phyloP scores from a whole-genome alignment of 192 early-diverging fungal species.

The Coemansia sp. region DNA sequence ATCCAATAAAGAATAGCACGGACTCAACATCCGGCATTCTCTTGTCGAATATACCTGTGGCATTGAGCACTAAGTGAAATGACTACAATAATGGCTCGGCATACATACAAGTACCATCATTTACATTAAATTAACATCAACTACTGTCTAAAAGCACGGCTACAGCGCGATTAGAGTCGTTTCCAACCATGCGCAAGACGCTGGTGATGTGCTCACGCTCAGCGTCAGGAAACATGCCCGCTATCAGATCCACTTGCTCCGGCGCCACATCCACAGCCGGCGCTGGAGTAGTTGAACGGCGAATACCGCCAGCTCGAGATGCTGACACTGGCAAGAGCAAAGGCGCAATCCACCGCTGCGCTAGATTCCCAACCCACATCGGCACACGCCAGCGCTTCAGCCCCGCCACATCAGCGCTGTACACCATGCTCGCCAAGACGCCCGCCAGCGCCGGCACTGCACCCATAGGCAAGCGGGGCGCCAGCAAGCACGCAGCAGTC shows the following conservation, averaged over 20 bases:
- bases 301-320: neutral
- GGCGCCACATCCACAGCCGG: neutral
- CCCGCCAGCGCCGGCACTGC: constrained; percentile 15
- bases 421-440: constrained; percentile 16
- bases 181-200: constrained; percentile 2
- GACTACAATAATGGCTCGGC: constrained; percentile 24
- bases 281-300: neutral
- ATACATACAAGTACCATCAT: constrained; percentile 4
- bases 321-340: neutral
- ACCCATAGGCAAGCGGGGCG: neutral
- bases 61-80: constrained; percentile 29
- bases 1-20: neutral
- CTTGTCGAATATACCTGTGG: constrained; percentile 20
- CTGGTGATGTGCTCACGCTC: neutral
- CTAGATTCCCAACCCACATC: neutral
- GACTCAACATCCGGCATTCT: neutral
- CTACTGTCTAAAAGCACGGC: neutral
- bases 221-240: neutral
- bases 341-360: constrained; percentile 8
- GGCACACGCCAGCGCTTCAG: constrained; percentile 27
- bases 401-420: constrained; percentile 21
- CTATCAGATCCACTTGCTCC: neutral
- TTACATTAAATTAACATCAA: neutral
- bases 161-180: neutral
- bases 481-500: constrained; percentile 5